Base-by-base conservation (phyloP, 768 basidiomycete species). In the Strobilomyces confusus region DNA sequence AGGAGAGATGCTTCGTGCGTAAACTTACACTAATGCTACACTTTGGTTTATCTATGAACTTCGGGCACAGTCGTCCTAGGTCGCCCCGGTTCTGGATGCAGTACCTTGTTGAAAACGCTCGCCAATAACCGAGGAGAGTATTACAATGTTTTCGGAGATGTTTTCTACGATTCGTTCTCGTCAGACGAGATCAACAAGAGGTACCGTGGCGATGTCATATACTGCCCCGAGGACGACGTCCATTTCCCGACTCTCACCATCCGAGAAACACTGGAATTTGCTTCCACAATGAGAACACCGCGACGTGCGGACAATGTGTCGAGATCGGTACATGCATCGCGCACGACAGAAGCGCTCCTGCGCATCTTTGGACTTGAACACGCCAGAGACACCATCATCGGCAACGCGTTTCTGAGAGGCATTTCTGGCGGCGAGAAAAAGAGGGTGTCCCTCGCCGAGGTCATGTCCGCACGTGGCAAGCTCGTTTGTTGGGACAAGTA, bases 401-500 rank as follows among this genome's bases (percentile, higher is more conserved):
- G 43, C 2, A n/a, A 44, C 19, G 29, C 26, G 13, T 30, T 15
- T 30, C 17, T 29, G n/a, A 29, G 43, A 29, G 43, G 29, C 17
- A n/a, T 44, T 30, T 44, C 43, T 19, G 43, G 43, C n/a, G 43
- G 43, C 3, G 43, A 44, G 43, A 44, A 44, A n/a, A 44, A 29
- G 29, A 29, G 26, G 43, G 43, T 30, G 14, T 44, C 43, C n/a
- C 87, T 91, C 58, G 78, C 80, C 1, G 92, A 94, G 65, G 74
- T 77, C 2, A 68, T 91, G 49, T 81, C 84, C 0, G 80, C 80
- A 6, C 75, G 86, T 36, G 80, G 82, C 42, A 72, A 78, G 9
- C 70, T 92, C 4, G 77, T 79, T 20, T 80, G 80, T 19, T 92
- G 89, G 90, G 89, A 92, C 71, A 91, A 87, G 86, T 86, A 51